Percentiles rank a stretch among this genome's conserved stretches.
These are phyloP conservation scores for Silene coronaria DNA, from an alignment of 179 eudicot genomes.

Conservation along the genomic window DNA sequence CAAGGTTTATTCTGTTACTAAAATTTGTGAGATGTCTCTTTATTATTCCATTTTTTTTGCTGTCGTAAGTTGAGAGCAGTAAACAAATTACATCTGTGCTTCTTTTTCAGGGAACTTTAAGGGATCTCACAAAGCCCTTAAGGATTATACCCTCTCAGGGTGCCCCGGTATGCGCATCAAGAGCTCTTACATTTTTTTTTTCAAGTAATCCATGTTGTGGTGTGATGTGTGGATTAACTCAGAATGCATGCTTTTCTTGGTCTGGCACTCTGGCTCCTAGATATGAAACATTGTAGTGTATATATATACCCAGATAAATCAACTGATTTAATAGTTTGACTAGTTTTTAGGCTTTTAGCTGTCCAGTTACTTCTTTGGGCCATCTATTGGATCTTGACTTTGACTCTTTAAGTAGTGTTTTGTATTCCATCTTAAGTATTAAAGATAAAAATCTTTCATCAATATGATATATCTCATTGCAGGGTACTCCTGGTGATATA, in stretches of 20 bases:
- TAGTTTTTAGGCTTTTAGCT: background rate
- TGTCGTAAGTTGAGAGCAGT: conserved; percentile 1
- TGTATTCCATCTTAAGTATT: background rate
- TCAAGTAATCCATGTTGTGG: background rate
- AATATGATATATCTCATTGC: conserved; percentile 14
- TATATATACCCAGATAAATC: background rate
- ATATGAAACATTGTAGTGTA: background rate
- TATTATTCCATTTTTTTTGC: background rate
- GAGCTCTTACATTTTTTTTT: conserved; percentile 10
- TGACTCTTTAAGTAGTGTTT: background rate
- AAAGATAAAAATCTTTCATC: conserved; percentile 12
- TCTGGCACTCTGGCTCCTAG: conserved; percentile 2
- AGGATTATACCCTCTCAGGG: conserved; percentile 30
- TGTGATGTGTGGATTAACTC: background rate
- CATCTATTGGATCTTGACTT: background rate
- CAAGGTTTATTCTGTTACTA: conserved; percentile 40
- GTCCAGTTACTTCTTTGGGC: background rate
- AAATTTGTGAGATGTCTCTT: background rate
- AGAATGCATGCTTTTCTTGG: background rate
- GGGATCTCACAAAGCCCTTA: conserved; percentile 42
- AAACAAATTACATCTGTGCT: background rate
- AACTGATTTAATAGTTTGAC: background rate
- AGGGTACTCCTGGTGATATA: conserved; percentile 32
- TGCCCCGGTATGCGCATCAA: conserved; percentile 29
- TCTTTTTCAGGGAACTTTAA: conserved; percentile 39